Evolutionary conservation across 768 basidiomycete genomes (phyloP).

Genomic region (Suillus decipiens): DNA sequence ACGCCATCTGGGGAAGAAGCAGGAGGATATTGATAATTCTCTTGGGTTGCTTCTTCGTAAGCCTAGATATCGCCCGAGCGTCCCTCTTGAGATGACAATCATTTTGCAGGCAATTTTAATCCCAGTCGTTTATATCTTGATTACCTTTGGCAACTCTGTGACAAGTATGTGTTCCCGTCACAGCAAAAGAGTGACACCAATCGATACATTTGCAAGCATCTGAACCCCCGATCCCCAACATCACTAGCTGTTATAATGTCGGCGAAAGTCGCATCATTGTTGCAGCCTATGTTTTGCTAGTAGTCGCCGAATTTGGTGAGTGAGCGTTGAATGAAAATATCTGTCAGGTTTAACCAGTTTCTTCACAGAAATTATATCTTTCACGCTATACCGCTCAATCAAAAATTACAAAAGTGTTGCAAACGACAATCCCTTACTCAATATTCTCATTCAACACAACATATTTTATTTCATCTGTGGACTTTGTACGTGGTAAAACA

Average conservation of each 20-base stretch:
- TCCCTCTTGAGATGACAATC: background rate
- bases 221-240: conserved; percentile 3
- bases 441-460: conserved; percentile 8
- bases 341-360: background rate
- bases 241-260: conserved; percentile 6
- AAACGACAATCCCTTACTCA: background rate
- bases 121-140: background rate
- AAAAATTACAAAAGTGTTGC: background rate
- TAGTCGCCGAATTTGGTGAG: conserved; percentile 4
- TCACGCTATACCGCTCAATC: conserved; percentile 8
- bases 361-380: conserved; percentile 1
- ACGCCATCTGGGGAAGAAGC: conserved; percentile 6
- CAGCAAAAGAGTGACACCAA: background rate
- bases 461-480: conserved; percentile 11
- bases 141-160: background rate
- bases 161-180: background rate
- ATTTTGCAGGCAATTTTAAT: conserved; percentile 3
- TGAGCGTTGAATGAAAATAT: background rate
- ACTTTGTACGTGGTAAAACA: background rate
- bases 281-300: background rate
- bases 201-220: background rate
- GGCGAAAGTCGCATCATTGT: conserved; percentile 5
- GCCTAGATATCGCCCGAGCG: background rate
- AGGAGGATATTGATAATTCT: conserved; percentile 5
- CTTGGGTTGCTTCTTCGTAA: background rate